Evolutionary conservation across 2,329 filamentous ascomycete species (phyloP), one percentile per base, ranked within the genome.

Genomic region (Aspergillus jensenii): DNA sequence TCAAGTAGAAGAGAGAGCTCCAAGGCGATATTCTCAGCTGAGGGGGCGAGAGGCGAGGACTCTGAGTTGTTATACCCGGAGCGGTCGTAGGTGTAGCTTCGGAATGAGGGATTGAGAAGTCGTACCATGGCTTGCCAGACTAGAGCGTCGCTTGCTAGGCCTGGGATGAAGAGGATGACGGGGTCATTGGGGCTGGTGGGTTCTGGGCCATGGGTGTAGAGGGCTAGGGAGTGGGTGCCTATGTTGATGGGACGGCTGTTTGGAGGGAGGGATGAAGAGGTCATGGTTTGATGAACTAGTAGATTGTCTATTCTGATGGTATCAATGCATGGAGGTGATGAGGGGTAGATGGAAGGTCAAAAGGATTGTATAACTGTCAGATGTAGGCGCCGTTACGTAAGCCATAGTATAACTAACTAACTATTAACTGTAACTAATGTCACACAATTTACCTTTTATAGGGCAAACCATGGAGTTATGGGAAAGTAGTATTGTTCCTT

Each of bases 51-150:
- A 12, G 62, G 54, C 7, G 56, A 58, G 40, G 23, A 14, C 11
- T 62, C 60, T 3, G 55, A 61, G 39, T 55, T 56, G 47, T 48
- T 19, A 41, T 57, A 64, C 6, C 60, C 62, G 31, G 62, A 59
- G 25, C 59, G 59, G 33, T 61, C 59, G 54, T 63, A 63, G 6
- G 59, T 54, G 37, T 59, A 59, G 41, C 61, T 61, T 52, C 60
- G 40, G 12, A 56, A n/a, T 3, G 57, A 58, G 6, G 45, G 15
- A 8, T 46, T 27, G 3, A 60, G 54, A 1, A 55, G 56, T 3
- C 62, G 60, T 8, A 56, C 46, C 8, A 59, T 55, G 19, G 60
- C 60, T 52, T 54, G 59, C 59, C 62, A 59, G 57, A 59, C 58
- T 15, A 61, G 44, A 14, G 60, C 54, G 45, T 56, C 58, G 52